Percentiles rank a stretch among this genome's conserved stretches.
phyloP scores from a whole-genome alignment of 2,329 filamentous ascomycete genomes.

The Uncinocarpus reesii region DNA sequence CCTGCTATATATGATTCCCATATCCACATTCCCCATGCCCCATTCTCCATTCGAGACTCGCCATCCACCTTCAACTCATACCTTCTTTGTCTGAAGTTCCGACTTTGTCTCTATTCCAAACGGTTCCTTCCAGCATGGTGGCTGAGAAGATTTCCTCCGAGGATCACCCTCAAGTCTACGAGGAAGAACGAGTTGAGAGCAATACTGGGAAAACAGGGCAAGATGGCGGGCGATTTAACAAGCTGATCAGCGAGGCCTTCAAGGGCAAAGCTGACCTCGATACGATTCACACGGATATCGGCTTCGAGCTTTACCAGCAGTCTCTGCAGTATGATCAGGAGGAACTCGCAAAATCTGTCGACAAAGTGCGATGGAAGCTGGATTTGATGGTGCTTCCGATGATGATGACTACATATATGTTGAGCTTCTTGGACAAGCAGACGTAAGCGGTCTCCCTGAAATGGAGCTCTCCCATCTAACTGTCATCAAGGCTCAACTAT shows the following conservation, averaged over 20 bases:
- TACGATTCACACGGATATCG: not conserved
- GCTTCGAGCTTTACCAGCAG: not conserved
- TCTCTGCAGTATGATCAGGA: not conserved
- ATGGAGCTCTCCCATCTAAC: not conserved
- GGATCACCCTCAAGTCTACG: not conserved
- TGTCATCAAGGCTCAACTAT: conserved; percentile 38
- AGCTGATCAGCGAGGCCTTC: not conserved
- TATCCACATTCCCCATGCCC: not conserved
- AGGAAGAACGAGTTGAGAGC: not conserved
- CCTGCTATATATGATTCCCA: not conserved
- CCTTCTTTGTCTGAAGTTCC: no score
- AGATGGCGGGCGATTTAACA: not conserved
- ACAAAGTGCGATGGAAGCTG: not conserved
- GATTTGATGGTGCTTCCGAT: conserved; percentile 1
- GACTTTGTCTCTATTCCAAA: no score
- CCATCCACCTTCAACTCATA: not conserved
- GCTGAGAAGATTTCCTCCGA: not conserved
- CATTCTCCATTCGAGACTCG: not conserved
- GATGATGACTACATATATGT: conserved; percentile 1
- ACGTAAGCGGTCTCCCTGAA: not conserved
- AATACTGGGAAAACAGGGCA: not conserved
- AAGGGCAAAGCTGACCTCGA: not conserved
- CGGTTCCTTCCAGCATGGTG: not conserved
- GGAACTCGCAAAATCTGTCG: not conserved
- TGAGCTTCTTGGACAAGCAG: conserved; percentile 1